These are phyloP conservation scores for Rhodotorula paludigena DNA, from an alignment of 768 basidiomycete species.

Conservation along the genomic window DNA sequence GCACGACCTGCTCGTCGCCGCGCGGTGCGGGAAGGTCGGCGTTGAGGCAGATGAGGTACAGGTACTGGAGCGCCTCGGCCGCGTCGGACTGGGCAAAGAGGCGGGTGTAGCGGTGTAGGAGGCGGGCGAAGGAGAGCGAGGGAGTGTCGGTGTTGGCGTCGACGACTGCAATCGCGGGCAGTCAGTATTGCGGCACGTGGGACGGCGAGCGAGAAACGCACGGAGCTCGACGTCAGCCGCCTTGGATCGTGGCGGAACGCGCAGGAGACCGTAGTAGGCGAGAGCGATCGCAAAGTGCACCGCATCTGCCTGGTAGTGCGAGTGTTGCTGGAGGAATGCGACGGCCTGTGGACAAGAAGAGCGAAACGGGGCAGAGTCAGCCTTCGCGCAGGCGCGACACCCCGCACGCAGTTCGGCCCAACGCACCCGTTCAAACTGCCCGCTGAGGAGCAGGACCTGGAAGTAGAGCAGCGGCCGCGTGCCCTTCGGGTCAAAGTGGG, in stretches of 20 bases:
- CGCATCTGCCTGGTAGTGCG: slow-evolving; percentile 82
- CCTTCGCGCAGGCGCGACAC: neutral
- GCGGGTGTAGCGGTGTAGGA: slow-evolving; percentile 88
- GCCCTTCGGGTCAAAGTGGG: slow-evolving; percentile 55
- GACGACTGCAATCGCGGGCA: slow-evolving; percentile 51
- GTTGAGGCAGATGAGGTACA: slow-evolving; percentile 75
- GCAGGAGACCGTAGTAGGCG: slow-evolving; percentile 84
- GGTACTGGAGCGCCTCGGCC: slow-evolving; percentile 88
- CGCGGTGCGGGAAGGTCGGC: slow-evolving; percentile 58
- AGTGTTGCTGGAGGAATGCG: slow-evolving; percentile 79
- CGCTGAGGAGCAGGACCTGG: slow-evolving; percentile 76
- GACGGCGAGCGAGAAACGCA: slow-evolving; percentile 43
- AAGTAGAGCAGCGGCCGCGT: slow-evolving; percentile 53
- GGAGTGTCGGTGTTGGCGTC: slow-evolving; percentile 53
- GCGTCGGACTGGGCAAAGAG: slow-evolving; percentile 90
- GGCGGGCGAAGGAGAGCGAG: slow-evolving; percentile 57
- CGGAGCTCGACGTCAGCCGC: slow-evolving; percentile 77
- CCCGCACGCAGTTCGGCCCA: too few species aligned
- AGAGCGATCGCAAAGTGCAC: slow-evolving; percentile 88
- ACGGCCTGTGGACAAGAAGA: slow-evolving; percentile 74
- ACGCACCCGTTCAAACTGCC: slow-evolving; percentile 84
- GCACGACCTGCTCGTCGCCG: slow-evolving; percentile 59
- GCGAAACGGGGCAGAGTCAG: neutral
- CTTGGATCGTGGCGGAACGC: slow-evolving; percentile 73
- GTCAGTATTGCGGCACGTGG: too few species aligned